These are phyloP conservation scores for Oryza punctata DNA, from an alignment of 176 grass and related monocot genomes.

Conservation along the genomic window DNA sequence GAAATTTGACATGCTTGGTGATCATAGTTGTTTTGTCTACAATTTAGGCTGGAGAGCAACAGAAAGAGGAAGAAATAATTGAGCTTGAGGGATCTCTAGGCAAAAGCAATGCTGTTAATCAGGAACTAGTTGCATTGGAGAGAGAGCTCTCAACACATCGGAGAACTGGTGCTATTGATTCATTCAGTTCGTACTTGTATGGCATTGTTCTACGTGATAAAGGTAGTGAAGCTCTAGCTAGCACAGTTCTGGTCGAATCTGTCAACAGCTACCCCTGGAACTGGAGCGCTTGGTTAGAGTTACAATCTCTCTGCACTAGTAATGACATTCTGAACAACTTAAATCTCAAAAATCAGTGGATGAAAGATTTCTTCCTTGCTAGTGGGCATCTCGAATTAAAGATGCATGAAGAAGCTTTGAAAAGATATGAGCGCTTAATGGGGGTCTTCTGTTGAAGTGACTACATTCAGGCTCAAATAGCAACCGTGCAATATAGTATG, in stretches of 20 bases:
- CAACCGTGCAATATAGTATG: conserved; percentile 88
- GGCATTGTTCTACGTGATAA: conserved; percentile 89
- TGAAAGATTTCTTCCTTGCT: conserved; percentile 98
- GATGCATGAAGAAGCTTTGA: conserved; percentile 89
- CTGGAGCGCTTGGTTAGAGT: conserved; percentile 95
- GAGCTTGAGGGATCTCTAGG: conserved; percentile 94
- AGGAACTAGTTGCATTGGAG: conserved; percentile 82
- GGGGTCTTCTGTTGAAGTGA: conserved; percentile 72
- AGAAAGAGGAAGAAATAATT: conserved; percentile 92
- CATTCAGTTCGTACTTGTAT: conserved; percentile 89
- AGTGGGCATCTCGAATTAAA: conserved; percentile 87
- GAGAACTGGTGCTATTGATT: conserved; percentile 81
- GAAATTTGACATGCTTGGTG: conserved; percentile 1
- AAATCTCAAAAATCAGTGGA: conserved; percentile 96
- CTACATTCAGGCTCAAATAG: conserved; percentile 96
- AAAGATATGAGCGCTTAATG: conserved; percentile 80
- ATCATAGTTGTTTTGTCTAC: conserved; percentile 30
- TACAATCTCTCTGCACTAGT: conserved; percentile 76
- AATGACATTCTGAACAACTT: conserved; percentile 79
- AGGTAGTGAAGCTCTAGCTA: conserved; percentile 69
- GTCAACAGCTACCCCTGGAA: conserved; percentile 97
- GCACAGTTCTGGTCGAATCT: conserved; percentile 76
- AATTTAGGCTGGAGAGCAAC: conserved; percentile 84
- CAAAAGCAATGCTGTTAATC: conserved; percentile 75
- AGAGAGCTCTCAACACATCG: conserved; percentile 74